Conservation (phyloP, 1,139 yeast genomes). For the Oligophagozyma castellii region DNA sequence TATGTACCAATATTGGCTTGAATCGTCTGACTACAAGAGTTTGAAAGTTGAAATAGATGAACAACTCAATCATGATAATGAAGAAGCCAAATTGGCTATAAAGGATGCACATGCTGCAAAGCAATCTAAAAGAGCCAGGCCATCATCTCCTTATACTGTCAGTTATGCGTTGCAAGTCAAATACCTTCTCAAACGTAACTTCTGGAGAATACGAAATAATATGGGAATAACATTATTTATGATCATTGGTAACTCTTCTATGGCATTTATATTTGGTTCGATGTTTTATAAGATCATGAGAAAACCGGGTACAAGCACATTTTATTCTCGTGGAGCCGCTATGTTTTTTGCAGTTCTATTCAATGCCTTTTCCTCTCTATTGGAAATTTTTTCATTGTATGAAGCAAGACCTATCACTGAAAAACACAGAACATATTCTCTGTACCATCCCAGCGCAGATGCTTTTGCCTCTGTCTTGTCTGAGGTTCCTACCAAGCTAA, state of each 20-base stretch:
- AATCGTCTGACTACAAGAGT: constrained; percentile 36
- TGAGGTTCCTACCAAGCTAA: constrained; percentile 43
- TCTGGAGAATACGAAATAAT: constrained; percentile 45
- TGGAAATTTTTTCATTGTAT: constrained; percentile 47
- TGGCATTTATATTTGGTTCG: constrained; percentile 53
- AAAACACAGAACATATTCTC: constrained; percentile 52
- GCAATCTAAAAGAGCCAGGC: constrained; percentile 36
- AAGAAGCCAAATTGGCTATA: constrained; percentile 18
- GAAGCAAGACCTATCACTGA: constrained; percentile 60
- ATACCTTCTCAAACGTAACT: constrained; percentile 40
- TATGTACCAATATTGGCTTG: constrained; percentile 50
- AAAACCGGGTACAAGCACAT: constrained; percentile 30
- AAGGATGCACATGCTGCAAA: constrained; percentile 35
- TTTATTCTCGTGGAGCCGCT: constrained; percentile 47
- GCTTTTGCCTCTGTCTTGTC: constrained; percentile 47
- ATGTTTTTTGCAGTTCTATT: constrained; percentile 57
- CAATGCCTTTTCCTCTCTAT: constrained; percentile 51
- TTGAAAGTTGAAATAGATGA: constrained; percentile 29
- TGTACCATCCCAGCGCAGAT: constrained; percentile 57
- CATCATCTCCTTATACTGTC: constrained; percentile 42
- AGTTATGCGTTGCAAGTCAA: constrained; percentile 41
- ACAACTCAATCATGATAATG: constrained; percentile 10
- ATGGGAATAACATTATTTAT: constrained; percentile 44
- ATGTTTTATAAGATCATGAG: constrained; percentile 42
- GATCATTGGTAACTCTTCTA: constrained; percentile 39